These are phyloP conservation scores for Russula foetens DNA, from an alignment of 768 basidiomycete genomes.

Conservation along the genomic window DNA sequence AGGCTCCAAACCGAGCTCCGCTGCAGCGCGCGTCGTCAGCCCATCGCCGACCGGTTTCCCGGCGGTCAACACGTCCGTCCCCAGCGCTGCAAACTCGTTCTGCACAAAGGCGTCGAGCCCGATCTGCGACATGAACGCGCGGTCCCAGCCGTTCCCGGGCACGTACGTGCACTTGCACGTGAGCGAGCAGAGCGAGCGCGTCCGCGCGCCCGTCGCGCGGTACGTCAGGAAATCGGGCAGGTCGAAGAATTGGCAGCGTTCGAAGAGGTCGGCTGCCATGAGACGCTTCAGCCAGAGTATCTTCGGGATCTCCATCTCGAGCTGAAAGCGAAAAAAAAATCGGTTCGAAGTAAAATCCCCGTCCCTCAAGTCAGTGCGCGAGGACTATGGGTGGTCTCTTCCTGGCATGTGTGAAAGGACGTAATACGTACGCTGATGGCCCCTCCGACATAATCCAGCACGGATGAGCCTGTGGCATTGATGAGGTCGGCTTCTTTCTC, in stretches of 20 bases:
- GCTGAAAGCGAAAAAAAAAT: slow-evolving; percentile 36
- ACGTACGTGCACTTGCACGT: slow-evolving; percentile 96
- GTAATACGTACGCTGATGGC: slow-evolving; percentile 79
- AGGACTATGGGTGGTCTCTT: background rate
- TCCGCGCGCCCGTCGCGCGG: slow-evolving; percentile 64
- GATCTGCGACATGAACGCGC: slow-evolving; percentile 78
- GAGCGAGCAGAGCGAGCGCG: slow-evolving; percentile 84
- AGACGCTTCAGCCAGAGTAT: slow-evolving; percentile 92
- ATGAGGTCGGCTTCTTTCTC: slow-evolving; percentile 86
- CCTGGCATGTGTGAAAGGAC: too few species aligned
- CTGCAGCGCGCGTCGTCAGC: slow-evolving; percentile 67
- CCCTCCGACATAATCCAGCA: slow-evolving; percentile 92
- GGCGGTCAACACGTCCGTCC: slow-evolving; percentile 63
- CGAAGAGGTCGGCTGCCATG: slow-evolving; percentile 68
- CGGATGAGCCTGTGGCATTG: slow-evolving; percentile 75
- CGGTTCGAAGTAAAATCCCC: background rate
- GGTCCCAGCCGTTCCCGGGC: slow-evolving; percentile 82
- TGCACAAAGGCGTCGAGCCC: slow-evolving; percentile 67
- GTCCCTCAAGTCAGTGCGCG: background rate
- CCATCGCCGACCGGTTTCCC: slow-evolving; percentile 82
- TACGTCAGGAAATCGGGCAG: slow-evolving; percentile 96
- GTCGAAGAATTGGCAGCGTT: slow-evolving; percentile 76
- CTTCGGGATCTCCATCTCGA: slow-evolving; percentile 99
- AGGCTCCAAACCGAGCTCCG: slow-evolving; percentile 74
- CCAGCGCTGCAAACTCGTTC: slow-evolving; percentile 63